Conservation (phyloP, 176 grass and related monocot genomes). For the Hordeum marinum region DNA sequence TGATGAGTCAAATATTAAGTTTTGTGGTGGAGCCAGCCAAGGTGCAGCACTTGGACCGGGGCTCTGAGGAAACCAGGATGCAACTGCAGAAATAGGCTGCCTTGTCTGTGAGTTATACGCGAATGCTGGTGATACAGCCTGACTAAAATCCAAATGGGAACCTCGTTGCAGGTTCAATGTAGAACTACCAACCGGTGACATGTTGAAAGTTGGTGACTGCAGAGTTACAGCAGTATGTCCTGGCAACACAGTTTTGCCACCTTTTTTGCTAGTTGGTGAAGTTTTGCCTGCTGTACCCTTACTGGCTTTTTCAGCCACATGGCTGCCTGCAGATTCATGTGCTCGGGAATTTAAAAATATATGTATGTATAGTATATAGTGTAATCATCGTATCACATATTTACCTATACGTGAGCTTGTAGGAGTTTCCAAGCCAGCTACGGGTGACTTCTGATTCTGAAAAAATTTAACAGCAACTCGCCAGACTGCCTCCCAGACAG, state of each 20-base stretch:
- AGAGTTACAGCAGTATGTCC: constrained; percentile 30
- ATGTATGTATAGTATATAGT: not conserved
- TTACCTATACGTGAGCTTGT: constrained; percentile 59
- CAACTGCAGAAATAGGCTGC: constrained; percentile 39
- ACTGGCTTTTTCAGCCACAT: constrained; percentile 21
- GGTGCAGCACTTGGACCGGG: constrained; percentile 38
- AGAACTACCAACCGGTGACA: constrained; percentile 38
- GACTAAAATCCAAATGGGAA: constrained; percentile 70
- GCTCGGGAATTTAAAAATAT: not conserved
- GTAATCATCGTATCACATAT: not conserved
- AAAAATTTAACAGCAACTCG: constrained; percentile 67
- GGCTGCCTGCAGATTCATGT: constrained; percentile 35
- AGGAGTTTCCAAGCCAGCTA: constrained; percentile 53
- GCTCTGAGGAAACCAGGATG: constrained; percentile 64
- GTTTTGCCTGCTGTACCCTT: constrained; percentile 43
- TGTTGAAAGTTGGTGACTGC: constrained; percentile 45
- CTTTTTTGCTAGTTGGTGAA: constrained; percentile 41
- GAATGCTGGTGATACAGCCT: constrained; percentile 64
- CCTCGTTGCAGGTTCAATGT: constrained; percentile 59
- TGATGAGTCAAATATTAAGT: constrained; percentile 74
- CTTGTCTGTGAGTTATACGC: constrained; percentile 63
- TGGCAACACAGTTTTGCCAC: constrained; percentile 45
- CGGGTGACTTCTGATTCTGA: constrained; percentile 61
- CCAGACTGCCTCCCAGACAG: constrained; percentile 75
- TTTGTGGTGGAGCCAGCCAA: constrained; percentile 66